Evolutionary conservation across 1,284 basidiomycete species (phyloP).

Genomic region (Rhodotorula sp.): DNA sequence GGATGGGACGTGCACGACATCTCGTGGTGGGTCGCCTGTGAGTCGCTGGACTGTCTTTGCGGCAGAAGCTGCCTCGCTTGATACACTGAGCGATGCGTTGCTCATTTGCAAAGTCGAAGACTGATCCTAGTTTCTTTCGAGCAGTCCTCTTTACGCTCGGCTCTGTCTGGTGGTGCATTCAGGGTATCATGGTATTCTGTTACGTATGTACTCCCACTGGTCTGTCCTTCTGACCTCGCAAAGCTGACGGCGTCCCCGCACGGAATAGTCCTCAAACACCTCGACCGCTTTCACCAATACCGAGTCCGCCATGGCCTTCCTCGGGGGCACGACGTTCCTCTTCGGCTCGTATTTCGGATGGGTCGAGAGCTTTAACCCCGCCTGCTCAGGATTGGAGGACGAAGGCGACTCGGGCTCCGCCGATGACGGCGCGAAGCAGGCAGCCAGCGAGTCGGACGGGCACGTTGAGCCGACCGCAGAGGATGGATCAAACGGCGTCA

Average conservation of each 20-base stretch:
- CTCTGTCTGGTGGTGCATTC: constrained; percentile 12
- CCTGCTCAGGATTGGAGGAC: constrained; percentile 6
- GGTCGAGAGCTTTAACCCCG: constrained; percentile 34
- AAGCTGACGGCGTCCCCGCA: neutral
- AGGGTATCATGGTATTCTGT: constrained; percentile 27
- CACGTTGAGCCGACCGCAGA: no score
- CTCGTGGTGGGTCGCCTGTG: constrained; percentile 1
- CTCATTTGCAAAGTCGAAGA: neutral
- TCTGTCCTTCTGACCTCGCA: no score
- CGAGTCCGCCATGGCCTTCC: constrained; percentile 25
- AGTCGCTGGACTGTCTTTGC: neutral
- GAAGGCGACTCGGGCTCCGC: neutral
- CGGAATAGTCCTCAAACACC: constrained; percentile 1
- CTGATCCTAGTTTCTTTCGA: neutral
- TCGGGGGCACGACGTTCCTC: constrained; percentile 31
- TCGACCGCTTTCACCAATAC: constrained; percentile 11
- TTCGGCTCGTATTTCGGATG: constrained; percentile 29
- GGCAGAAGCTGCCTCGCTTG: constrained; percentile 21
- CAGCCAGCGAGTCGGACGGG: no score
- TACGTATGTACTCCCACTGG: constrained; percentile 4
- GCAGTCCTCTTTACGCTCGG: neutral
- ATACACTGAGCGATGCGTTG: constrained; percentile 11
- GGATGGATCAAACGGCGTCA: no score
- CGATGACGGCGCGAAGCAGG: no score
- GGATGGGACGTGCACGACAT: constrained; percentile 1